Base-by-base conservation (phyloP, 306 rosid genomes). In the Heteromeles arbutifolia region DNA sequence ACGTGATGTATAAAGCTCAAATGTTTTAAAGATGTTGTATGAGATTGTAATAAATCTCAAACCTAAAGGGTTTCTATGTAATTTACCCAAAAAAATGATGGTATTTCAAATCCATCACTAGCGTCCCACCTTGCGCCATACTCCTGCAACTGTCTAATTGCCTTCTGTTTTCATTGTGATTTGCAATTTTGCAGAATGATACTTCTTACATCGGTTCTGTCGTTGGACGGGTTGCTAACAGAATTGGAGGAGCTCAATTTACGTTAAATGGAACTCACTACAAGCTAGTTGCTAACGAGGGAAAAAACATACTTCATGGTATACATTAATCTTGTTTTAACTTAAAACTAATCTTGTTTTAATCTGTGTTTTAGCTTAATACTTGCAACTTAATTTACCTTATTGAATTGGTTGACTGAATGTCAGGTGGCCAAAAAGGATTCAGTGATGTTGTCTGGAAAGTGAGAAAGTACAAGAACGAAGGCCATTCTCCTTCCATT, bases 261-360 rank as follows among this genome's bases (percentile, higher is more conserved):
- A 87, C 80, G 58, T 73, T 88, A 43, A 73, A 91, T 19, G 90
- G 97, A 74, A 82, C 69, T 32, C 88, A 76, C 43, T 91, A 87
- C 83, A 91, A 87, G 83, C 64, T 94, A 74, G 80, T 84, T 78
- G 86, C 94, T 37, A 94, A 94, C 79, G 90, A 82, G 53, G 90
- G 90, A 70, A 91, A 92, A 70, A 91, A 88, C 69, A 83, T 84
- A 22, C 90, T 94, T 73, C 98, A 94, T 80, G 98, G 97, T 94
- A 86, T 32, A 25, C 44, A 29, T 52, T 50, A 50, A 43, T 19
- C 45, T 70, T 29, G 43, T 26, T 57, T 29, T 5, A 28, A 28
- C 43, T 17, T 26, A 18, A 28, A 69, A 48, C 19, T 24, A 45
- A 8, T 70, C 2, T 28, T 41, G 11, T 69, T 9, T 39, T 39